Percentiles rank a stretch among this genome's conserved stretches.
phyloP scores from a whole-genome alignment of 192 early-diverging fungal species.

The Ramicandelaber brevisporus region DNA sequence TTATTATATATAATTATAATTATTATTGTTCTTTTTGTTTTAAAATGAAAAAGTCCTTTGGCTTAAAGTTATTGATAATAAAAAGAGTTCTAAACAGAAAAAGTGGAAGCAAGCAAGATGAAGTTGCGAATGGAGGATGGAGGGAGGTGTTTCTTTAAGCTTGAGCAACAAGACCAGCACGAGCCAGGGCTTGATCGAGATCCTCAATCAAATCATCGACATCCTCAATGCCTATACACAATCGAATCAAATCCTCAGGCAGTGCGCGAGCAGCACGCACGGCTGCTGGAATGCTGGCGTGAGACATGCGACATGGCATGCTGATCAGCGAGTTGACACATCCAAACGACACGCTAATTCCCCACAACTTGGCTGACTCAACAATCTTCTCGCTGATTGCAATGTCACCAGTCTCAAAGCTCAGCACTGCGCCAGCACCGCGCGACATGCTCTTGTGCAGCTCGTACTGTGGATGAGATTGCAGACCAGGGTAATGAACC shows the following conservation, averaged over 20 bases:
- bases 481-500: conserved; percentile 74
- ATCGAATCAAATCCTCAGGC: conserved; percentile 89
- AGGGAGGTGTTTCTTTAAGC: conserved; percentile 3
- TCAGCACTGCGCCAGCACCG: conserved; percentile 83
- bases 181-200: conserved; percentile 41
- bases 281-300: conserved; percentile 81
- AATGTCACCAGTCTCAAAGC: conserved; percentile 77
- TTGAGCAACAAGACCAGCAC: conserved; percentile 22
- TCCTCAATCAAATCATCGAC: conserved; percentile 73
- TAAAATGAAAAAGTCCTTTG: too few relatives aligned
- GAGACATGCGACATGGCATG: conserved; percentile 96
- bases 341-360: conserved; percentile 91
- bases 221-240: conserved; percentile 95
- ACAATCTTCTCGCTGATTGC: conserved; percentile 54
- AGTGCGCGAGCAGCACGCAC: conserved; percentile 63
- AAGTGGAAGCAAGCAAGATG: too few relatives aligned
- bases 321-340: conserved; percentile 94
- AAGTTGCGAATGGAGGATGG: too few relatives aligned
- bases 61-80: too few relatives aligned
- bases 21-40: too few relatives aligned
- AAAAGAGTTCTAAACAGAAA: too few relatives aligned
- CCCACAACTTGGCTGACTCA: conserved; percentile 58
- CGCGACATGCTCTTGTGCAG: conserved; percentile 48
- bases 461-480: conserved; percentile 58
- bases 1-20: too few relatives aligned